Evolutionary conservation across 1,284 basidiomycete species (phyloP).

Genomic region (Fomitopsis palustris): DNA sequence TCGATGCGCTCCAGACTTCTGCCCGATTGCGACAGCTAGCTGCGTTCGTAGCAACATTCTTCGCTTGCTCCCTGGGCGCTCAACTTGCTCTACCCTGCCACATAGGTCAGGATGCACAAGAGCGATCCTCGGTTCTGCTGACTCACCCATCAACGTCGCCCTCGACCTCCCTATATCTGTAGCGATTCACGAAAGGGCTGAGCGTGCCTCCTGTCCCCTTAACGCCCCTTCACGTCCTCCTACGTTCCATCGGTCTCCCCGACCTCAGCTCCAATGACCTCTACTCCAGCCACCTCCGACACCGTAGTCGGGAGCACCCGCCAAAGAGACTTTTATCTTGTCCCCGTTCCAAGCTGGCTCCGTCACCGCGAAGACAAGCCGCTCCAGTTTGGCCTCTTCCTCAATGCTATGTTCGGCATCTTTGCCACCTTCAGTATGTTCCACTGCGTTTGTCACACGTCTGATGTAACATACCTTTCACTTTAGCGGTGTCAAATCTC

Average conservation of each 20-base stretch:
- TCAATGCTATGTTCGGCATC: constrained; percentile 65
- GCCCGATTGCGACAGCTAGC: no score
- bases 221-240: neutral
- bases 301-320: neutral
- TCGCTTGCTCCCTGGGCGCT: neutral
- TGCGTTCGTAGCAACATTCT: no score
- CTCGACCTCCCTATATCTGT: neutral
- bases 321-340: constrained; percentile 50
- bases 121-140: neutral
- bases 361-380: constrained; percentile 57
- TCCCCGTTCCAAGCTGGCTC: constrained; percentile 63
- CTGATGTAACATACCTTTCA: neutral
- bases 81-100: neutral
- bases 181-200: neutral
- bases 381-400: constrained; percentile 54
- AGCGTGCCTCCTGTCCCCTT: neutral
- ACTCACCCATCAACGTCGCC: neutral
- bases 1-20: no score
- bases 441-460: neutral
- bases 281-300: neutral
- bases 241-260: neutral
- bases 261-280: neutral
- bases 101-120: neutral
- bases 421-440: constrained; percentile 58
- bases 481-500: constrained; percentile 59